Base-by-base conservation (phyloP, 768 basidiomycete species). In the Naganishia vishniacii region DNA sequence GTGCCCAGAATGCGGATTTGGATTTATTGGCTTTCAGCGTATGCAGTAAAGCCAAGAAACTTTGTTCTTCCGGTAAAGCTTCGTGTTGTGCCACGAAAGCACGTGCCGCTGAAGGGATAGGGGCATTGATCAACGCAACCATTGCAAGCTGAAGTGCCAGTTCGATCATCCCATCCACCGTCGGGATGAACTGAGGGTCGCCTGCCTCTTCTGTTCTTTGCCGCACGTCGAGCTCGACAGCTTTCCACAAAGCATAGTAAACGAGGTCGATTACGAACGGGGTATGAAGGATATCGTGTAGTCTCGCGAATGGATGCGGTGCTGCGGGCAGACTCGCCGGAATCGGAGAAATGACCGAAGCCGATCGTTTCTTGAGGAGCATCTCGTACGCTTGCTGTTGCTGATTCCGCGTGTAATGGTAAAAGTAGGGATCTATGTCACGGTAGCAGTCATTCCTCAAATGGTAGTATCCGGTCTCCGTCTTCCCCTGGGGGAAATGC, bases 391-490 rank as follows among this genome's bases (percentile, higher is more conserved):
- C 94, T 73, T 92, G 89, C 70, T 94, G 90, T 42, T 92, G 83
- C 69, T 90, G 86, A 78, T 98, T 98, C 42, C 93, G 83, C 16
- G 89, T 87, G 75, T 95, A 97, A 73, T 97, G 93, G 73, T 88
- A 89, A 80, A 93, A 95, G 79, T 92, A 95, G 0, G 93, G 92
- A 71, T 97, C 88, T 67, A 97, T 88, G 67, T 95, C 88, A 66
- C 86, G 87, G 75, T 84, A 91, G 20, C 80, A 81, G 69, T 87
- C 88, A 48, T 90, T 85, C 74, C 86, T 88, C 59, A 98, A 83
- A 66, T 92, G 86, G 77, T 97, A 98, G n/a, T 84, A 78, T 0
- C 95, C 94, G 0, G 82, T 82, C 69, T 94, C 92, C 1, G 85
- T 80, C 0, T 84, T 84, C 15, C 76, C 68, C 72, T 89, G 89